These are phyloP conservation scores for Prunus salicina DNA, from an alignment of 306 rosid genomes.

Conservation along the genomic window DNA sequence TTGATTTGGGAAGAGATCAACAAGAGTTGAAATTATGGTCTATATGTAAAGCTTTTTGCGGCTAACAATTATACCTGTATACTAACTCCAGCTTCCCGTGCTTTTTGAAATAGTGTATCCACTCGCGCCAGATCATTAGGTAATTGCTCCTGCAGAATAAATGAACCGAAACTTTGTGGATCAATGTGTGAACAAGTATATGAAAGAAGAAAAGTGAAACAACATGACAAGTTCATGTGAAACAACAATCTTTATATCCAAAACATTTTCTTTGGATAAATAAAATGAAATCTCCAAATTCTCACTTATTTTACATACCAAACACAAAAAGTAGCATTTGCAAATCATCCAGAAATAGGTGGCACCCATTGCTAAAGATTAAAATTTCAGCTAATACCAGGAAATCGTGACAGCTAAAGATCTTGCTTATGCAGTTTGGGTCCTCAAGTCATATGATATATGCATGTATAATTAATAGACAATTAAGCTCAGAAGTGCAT, in stretches of 20 bases:
- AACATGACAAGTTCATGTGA: not conserved
- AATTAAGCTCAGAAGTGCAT: not conserved
- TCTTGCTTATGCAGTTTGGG: not conserved
- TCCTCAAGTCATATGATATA: slow-evolving; percentile 4
- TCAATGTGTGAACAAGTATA: slow-evolving; percentile 8
- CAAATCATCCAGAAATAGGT: not conserved
- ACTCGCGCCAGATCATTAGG: slow-evolving; percentile 81
- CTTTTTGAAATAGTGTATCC: slow-evolving; percentile 68
- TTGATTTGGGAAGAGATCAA: not conserved
- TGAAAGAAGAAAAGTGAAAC: not conserved
- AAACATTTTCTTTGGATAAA: not conserved
- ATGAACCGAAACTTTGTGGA: slow-evolving; percentile 20
- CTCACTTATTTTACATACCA: not conserved
- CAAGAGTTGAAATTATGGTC: not conserved
- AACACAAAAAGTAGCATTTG: not conserved
- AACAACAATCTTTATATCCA: not conserved
- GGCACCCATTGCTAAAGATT: not conserved
- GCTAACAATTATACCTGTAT: slow-evolving; percentile 56
- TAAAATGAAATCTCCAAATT: not conserved
- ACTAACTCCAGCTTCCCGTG: slow-evolving; percentile 69
- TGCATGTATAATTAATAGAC: not conserved
- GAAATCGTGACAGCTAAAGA: not conserved
- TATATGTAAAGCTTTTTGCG: not conserved
- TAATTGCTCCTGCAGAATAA: slow-evolving; percentile 69
- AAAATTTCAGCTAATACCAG: not conserved